phyloP scores from a whole-genome alignment of 1,139 yeast species.

The Suhomyces yuchorum region DNA sequence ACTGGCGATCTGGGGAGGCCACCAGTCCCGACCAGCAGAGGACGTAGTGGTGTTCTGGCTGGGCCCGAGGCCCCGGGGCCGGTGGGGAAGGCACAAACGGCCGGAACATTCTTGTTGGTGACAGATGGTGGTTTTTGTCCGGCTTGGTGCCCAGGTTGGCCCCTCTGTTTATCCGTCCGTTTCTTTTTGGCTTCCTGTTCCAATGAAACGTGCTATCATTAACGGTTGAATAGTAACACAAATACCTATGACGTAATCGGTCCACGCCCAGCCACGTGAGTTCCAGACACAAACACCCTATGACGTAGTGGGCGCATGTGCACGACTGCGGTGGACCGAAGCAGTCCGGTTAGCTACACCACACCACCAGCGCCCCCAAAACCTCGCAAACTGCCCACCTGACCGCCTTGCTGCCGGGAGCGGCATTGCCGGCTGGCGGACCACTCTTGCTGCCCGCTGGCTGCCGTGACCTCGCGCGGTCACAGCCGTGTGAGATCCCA shows the following conservation, averaged over 20 bases:
- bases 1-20: neutral
- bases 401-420: neutral
- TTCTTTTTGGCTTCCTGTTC: neutral
- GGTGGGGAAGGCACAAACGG: neutral
- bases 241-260: conserved; percentile 12
- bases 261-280: conserved; percentile 9
- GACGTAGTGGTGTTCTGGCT: neutral
- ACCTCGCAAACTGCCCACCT: no score
- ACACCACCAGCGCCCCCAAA: neutral
- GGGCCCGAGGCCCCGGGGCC: neutral
- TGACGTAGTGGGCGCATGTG: conserved; percentile 12
- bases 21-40: neutral
- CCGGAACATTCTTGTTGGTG: neutral
- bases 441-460: neutral
- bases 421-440: neutral
- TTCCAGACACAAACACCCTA: conserved; percentile 8
- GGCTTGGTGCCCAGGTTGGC: neutral
- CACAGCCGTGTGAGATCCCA: neutral
- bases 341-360: neutral
- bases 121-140: neutral
- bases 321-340: neutral
- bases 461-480: neutral
- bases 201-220: conserved; percentile 8
- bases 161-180: conserved; percentile 1
- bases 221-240: conserved; percentile 7